Percentiles rank a stretch among this genome's conserved stretches.
phyloP scores from a whole-genome alignment of 495 filamentous ascomycete genomes.

The Stereocaulon alpinum region DNA sequence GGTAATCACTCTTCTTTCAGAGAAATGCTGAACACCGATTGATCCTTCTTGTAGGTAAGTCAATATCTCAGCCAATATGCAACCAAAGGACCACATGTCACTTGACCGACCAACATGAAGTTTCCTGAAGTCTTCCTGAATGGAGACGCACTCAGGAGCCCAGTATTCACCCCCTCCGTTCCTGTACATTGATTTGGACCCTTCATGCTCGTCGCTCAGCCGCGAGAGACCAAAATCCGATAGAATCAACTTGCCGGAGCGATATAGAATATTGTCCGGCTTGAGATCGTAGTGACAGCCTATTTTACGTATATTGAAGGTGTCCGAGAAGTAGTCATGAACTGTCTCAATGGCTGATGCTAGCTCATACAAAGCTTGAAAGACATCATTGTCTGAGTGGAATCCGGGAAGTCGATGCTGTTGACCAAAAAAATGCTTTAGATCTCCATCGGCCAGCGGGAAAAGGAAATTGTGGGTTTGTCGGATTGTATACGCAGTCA shows the following conservation, averaged over 20 bases:
- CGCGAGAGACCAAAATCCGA: slow-evolving; percentile 14
- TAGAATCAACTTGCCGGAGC: background rate
- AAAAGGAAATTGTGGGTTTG: background rate
- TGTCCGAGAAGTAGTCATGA: background rate
- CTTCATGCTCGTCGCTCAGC: background rate
- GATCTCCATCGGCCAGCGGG: background rate
- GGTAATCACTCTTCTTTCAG: too few species aligned
- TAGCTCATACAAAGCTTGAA: background rate
- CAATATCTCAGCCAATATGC: slow-evolving; percentile 51
- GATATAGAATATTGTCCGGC: slow-evolving; percentile 15
- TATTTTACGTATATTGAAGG: slow-evolving; percentile 7
- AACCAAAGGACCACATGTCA: slow-evolving; percentile 95
- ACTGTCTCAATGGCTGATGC: background rate
- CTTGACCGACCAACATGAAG: slow-evolving; percentile 37
- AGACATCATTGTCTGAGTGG: background rate
- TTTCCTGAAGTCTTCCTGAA: background rate
- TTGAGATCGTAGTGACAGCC: slow-evolving; percentile 19
- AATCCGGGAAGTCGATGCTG: background rate
- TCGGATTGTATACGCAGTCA: background rate
- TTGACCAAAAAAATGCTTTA: background rate
- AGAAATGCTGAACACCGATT: too few species aligned
- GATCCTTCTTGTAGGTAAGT: background rate
- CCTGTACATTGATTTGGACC: background rate
- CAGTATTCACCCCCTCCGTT: background rate
- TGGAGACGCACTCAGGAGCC: background rate